A percentile compares a stretch with the other conserved stretches of the same genome.
phyloP scores from a whole-genome alignment of 2,329 filamentous ascomycete species.

The Arthrobotrys entomopaga region DNA sequence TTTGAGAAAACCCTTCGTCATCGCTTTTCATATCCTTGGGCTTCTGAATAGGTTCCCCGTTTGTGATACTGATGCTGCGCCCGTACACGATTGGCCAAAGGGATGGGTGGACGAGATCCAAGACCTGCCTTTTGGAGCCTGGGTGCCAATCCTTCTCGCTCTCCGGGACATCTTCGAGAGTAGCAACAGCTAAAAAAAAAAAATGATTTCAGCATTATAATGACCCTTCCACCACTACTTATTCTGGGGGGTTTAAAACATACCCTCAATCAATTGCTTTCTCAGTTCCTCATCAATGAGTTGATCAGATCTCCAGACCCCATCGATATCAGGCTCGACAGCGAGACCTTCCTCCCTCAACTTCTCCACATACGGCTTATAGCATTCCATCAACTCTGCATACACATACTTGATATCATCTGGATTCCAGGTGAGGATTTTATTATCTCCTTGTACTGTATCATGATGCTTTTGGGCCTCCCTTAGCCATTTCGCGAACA shows the following conservation, averaged over 20 bases:
- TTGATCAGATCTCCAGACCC: conserved; percentile 45
- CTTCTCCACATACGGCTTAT: conserved; percentile 31
- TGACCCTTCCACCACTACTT: neutral
- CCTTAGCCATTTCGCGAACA: conserved; percentile 45
- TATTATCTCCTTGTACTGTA: neutral
- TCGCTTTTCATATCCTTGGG: conserved; percentile 11
- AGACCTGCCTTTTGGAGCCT: conserved; percentile 68
- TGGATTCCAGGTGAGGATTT: conserved; percentile 26
- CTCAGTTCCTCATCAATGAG: conserved; percentile 36
- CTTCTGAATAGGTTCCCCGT: conserved; percentile 12
- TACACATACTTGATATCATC: conserved; percentile 28
- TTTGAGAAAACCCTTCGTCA: conserved; percentile 22
- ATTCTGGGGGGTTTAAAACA: neutral
- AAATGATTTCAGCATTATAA: too few relatives aligned
- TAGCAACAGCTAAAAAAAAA: conserved; percentile 61
- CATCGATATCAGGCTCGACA: conserved; percentile 49
- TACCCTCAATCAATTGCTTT: conserved; percentile 36
- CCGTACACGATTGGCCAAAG: conserved; percentile 71
- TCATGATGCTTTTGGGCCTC: conserved; percentile 26
- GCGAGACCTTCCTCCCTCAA: conserved; percentile 16
- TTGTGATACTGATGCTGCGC: neutral
- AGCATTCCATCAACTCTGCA: conserved; percentile 35
- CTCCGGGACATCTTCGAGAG: conserved; percentile 68
- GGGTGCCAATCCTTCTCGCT: conserved; percentile 71
- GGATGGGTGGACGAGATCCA: conserved; percentile 73